A percentile compares a stretch with the other conserved stretches of the same genome.
These are phyloP conservation scores for Lentinula sp. DNA, from an alignment of 768 basidiomycete genomes.

Conservation along the genomic window DNA sequence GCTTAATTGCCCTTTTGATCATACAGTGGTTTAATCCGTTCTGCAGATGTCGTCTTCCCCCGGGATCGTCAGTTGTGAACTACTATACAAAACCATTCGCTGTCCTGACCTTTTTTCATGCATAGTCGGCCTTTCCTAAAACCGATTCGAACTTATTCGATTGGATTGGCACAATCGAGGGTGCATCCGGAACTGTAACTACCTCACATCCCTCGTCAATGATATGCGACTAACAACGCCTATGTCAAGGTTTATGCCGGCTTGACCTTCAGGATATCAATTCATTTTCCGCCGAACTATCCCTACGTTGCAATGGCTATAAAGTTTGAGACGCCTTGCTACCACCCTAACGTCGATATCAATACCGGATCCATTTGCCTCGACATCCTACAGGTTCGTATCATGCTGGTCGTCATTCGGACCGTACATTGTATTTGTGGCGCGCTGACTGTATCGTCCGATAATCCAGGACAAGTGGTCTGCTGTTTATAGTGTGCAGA, in stretches of 20 bases:
- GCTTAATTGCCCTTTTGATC: conserved; percentile 14
- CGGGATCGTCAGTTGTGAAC: conserved; percentile 60
- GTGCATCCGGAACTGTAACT: conserved; percentile 68
- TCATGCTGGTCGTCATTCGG: background rate
- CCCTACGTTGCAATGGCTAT: conserved; percentile 83
- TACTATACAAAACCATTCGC: background rate
- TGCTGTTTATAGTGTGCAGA: conserved; percentile 88
- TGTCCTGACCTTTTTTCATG: conserved; percentile 2
- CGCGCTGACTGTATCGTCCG: background rate
- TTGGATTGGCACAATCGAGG: conserved; percentile 87
- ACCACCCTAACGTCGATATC: conserved; percentile 88
- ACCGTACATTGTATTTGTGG: background rate
- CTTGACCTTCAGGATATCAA: conserved; percentile 75
- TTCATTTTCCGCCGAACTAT: conserved; percentile 83
- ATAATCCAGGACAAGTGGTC: conserved; percentile 82
- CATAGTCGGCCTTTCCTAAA: conserved; percentile 88
- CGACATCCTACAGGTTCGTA: conserved; percentile 75
- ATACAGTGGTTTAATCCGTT: background rate
- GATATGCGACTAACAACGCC: background rate
- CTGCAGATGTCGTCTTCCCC: conserved; percentile 82
- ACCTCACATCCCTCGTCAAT: background rate
- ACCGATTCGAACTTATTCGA: conserved; percentile 83
- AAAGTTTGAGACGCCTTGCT: conserved; percentile 86
- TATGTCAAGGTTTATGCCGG: conserved; percentile 63
- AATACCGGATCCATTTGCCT: conserved; percentile 72